Percentiles rank a stretch among this genome's conserved stretches.
phyloP scores from a whole-genome alignment of 1,284 basidiomycete species.

The Moniliella sp. region DNA sequence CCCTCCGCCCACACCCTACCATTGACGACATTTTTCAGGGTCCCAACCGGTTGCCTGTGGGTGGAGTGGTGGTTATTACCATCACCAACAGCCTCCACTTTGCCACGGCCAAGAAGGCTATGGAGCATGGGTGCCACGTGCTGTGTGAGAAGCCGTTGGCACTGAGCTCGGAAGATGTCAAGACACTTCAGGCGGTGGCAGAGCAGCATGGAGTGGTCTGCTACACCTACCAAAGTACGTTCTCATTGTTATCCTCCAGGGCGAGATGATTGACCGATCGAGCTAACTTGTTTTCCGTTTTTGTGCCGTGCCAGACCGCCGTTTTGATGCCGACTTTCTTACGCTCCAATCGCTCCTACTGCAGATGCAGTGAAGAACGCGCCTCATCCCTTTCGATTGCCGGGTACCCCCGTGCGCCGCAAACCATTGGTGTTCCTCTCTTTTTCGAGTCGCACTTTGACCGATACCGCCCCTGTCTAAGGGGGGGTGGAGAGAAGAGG shows the following conservation, averaged over 20 bases:
- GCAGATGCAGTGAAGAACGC: too few relatives aligned
- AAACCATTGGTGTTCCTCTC: conserved; percentile 19
- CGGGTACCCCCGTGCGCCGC: conserved; percentile 6
- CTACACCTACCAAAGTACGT: conserved; percentile 21
- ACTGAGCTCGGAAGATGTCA: conserved; percentile 9
- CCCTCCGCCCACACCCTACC: conserved; percentile 12
- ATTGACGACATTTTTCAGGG: conserved; percentile 13
- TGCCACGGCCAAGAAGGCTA: conserved; percentile 20
- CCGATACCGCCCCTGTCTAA: conserved; percentile 22
- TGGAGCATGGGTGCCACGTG: conserved; percentile 23
- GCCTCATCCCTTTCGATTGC: conserved; percentile 8
- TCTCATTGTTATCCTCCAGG: not conserved
- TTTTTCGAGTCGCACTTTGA: conserved; percentile 27
- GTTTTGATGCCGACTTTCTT: conserved; percentile 28
- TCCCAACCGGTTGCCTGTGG: conserved; percentile 11
- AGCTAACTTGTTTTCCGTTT: not conserved
- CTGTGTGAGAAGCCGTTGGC: conserved; percentile 29
- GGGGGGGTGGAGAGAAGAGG: conserved; percentile 27
- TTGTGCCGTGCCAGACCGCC: conserved; percentile 10
- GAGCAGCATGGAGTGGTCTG: conserved; percentile 16
- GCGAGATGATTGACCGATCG: not conserved
- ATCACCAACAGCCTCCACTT: conserved; percentile 28
- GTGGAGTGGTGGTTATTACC: conserved; percentile 25
- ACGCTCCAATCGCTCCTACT: conserved; percentile 22
- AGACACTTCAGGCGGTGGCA: conserved; percentile 12